Evolutionary conservation across 495 filamentous ascomycete genomes (phyloP).

Genomic region (Lasiosphaeria ovina): DNA sequence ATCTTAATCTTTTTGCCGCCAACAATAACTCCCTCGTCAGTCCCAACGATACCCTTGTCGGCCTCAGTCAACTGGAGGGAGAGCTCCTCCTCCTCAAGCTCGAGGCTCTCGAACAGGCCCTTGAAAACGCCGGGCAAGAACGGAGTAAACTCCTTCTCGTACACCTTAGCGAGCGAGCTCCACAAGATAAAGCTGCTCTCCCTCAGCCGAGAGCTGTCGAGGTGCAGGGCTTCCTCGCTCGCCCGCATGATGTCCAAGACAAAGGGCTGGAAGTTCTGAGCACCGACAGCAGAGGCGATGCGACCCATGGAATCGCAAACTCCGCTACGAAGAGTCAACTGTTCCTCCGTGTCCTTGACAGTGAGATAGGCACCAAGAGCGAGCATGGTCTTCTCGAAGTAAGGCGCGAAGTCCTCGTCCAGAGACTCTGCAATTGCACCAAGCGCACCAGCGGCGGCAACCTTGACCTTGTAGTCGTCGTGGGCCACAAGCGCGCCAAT

Average conservation of each 20-base stretch:
- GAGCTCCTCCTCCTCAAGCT: slow-evolving; percentile 85
- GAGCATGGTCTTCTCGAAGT: slow-evolving; percentile 85
- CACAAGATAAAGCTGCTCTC: slow-evolving; percentile 97
- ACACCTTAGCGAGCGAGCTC: slow-evolving; percentile 91
- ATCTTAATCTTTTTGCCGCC: slow-evolving; percentile 83
- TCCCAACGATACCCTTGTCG: slow-evolving; percentile 67
- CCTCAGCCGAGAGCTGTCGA: slow-evolving; percentile 83
- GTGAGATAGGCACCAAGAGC: slow-evolving; percentile 77
- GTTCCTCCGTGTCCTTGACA: slow-evolving; percentile 84
- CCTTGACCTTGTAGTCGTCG: slow-evolving; percentile 85
- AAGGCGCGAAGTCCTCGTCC: slow-evolving; percentile 79
- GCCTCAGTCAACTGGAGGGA: slow-evolving; percentile 77
- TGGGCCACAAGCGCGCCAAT: slow-evolving; percentile 78
- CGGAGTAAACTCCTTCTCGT: slow-evolving; percentile 81
- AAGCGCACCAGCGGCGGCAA: slow-evolving; percentile 80
- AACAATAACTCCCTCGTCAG: slow-evolving; percentile 66
- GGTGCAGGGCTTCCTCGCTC: slow-evolving; percentile 85
- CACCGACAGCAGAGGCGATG: slow-evolving; percentile 84
- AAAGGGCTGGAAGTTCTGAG: slow-evolving; percentile 82
- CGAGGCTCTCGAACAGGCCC: slow-evolving; percentile 77
- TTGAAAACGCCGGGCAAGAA: slow-evolving; percentile 85
- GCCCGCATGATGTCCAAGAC: slow-evolving; percentile 85
- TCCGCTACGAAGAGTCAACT: slow-evolving; percentile 83
- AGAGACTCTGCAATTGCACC: slow-evolving; percentile 85
- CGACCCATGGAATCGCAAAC: slow-evolving; percentile 90